These are phyloP conservation scores for Thraustochytrium sp. DNA, from an alignment of 352 stramenopile species.

Conservation along the genomic window DNA sequence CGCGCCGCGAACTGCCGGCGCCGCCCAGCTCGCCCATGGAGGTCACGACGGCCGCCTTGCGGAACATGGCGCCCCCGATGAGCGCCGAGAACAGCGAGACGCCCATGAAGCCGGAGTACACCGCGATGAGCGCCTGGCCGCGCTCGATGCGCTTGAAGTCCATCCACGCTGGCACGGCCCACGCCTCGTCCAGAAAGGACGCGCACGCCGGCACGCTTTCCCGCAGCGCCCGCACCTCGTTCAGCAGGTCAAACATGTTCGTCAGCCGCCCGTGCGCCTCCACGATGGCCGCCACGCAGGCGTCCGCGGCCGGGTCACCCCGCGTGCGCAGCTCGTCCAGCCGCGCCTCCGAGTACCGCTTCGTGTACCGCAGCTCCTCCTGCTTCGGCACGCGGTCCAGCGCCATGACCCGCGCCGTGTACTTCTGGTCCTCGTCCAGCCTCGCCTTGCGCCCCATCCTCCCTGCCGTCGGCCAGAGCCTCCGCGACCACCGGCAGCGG, in stretches of 20 bases:
- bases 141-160: background rate
- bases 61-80: conserved; percentile 4
- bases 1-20: background rate
- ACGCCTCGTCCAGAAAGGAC: background rate
- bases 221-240: background rate
- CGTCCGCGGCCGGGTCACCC: background rate
- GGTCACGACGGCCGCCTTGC: conserved; percentile 16
- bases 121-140: conserved; percentile 1
- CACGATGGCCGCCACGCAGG: background rate
- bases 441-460: no score
- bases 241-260: conserved; percentile 3
- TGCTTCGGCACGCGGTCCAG: background rate
- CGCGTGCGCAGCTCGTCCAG: background rate
- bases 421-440: background rate
- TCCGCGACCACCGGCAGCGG: no score
- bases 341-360: background rate
- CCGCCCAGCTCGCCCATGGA: background rate
- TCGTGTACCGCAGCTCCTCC: background rate
- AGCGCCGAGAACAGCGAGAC: conserved; percentile 14
- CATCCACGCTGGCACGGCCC: background rate
- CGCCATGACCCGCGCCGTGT: background rate
- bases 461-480: no score
- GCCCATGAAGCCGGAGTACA: conserved; percentile 38
- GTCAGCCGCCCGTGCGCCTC: background rate
- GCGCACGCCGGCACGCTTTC: background rate